Conservation (phyloP, 768 basidiomycete species). For the Lactarius psammicola region DNA sequence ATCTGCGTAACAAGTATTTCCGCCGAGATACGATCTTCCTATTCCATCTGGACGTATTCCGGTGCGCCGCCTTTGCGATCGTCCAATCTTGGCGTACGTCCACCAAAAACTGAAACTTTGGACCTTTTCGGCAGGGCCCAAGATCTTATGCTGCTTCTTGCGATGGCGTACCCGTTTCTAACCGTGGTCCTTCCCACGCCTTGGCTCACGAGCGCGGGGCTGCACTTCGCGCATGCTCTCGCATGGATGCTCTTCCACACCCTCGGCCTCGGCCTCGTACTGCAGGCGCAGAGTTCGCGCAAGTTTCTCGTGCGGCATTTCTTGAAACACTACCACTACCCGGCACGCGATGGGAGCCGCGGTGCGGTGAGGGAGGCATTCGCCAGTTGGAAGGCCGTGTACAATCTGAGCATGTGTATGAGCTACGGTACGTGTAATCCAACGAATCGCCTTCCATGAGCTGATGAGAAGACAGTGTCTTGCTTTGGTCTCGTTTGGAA, state of each 20-base stretch:
- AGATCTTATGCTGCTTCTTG: conserved; percentile 76
- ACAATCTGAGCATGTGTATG: conserved; percentile 93
- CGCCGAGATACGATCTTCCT: conserved; percentile 80
- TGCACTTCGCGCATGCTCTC: conserved; percentile 83
- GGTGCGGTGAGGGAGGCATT: conserved; percentile 93
- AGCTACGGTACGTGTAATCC: conserved; percentile 69
- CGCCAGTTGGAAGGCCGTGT: conserved; percentile 89
- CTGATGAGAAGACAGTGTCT: conserved; percentile 54
- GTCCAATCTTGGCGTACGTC: background rate
- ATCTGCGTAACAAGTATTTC: conserved; percentile 88
- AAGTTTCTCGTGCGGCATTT: conserved; percentile 94
- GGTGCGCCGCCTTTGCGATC: conserved; percentile 47
- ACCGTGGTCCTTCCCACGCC: conserved; percentile 56
- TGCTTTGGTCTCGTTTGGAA: conserved; percentile 86
- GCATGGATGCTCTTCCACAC: conserved; percentile 86
- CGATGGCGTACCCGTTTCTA: conserved; percentile 65
- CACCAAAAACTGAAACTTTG: background rate
- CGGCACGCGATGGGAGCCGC: conserved; percentile 60
- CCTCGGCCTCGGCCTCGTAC: conserved; percentile 78
- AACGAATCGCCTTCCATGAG: background rate
- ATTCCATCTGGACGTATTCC: conserved; percentile 77
- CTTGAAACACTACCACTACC: conserved; percentile 91
- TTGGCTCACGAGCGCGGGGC: conserved; percentile 49
- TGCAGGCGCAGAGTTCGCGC: conserved; percentile 79
- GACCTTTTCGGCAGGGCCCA: conserved; percentile 55